phyloP scores from a whole-genome alignment of 805 yeast genomes.

The Naumovozyma baii region DNA sequence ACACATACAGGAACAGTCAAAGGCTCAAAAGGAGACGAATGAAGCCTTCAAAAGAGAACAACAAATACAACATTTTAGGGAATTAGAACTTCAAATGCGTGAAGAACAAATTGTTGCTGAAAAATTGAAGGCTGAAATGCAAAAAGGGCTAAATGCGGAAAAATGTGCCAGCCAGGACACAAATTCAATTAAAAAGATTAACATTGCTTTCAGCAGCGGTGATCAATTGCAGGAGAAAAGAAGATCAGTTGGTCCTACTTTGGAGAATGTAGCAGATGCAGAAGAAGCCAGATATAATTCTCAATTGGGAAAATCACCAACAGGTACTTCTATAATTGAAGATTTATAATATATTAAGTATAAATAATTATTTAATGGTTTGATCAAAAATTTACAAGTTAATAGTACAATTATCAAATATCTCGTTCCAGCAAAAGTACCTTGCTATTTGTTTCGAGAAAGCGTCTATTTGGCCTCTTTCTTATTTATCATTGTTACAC shows the following conservation, averaged over 20 bases:
- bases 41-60: neutral
- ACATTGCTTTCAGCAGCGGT: neutral
- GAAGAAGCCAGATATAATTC: constrained; percentile 22
- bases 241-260: constrained; percentile 12
- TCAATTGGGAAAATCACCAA: constrained; percentile 18
- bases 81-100: neutral
- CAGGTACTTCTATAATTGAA: constrained; percentile 23
- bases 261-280: constrained; percentile 30
- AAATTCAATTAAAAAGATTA: neutral
- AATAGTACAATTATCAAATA: no score
- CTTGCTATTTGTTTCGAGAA: no score
- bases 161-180: neutral
- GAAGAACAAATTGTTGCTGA: neutral
- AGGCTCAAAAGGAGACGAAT: neutral
- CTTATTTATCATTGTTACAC: no score
- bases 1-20: constrained; percentile 1
- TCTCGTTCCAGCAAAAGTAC: no score
- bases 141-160: neutral
- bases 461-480: no score
- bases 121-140: neutral
- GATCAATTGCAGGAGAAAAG: neutral
- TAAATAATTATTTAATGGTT: no score
- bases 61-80: neutral
- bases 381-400: no score
- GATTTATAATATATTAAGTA: constrained; percentile 19